Evolutionary conservation across 257 asterid genomes (phyloP).

Genomic region (Salvia splendens): DNA sequence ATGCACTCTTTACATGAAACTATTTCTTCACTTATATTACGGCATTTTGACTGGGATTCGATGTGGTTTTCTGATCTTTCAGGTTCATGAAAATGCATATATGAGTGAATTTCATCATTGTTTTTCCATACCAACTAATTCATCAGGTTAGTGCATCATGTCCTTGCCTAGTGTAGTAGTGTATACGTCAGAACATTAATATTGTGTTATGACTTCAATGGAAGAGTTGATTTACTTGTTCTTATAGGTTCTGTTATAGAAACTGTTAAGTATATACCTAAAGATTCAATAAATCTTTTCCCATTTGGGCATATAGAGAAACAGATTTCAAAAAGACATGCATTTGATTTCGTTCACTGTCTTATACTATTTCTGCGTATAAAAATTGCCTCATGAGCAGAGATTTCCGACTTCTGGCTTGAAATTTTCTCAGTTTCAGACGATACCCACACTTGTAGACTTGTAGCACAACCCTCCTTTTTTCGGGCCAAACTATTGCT

Average conservation of each 20-base stretch:
- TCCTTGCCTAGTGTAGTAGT: conserved; percentile 23
- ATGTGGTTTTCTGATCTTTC: conserved; percentile 33
- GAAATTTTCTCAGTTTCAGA: background rate
- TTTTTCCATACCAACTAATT: conserved; percentile 68
- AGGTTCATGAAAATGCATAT: conserved; percentile 96
- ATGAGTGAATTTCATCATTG: conserved; percentile 90
- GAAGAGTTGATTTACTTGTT: background rate
- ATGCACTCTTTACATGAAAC: conserved; percentile 31
- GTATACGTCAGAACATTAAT: background rate
- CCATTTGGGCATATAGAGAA: too few species aligned
- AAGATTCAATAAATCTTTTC: too few species aligned
- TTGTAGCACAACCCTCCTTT: too few species aligned
- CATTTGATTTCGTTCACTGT: background rate
- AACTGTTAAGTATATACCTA: too few species aligned
- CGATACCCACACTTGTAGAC: background rate
- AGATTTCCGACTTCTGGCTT: conserved; percentile 4
- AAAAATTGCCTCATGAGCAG: background rate
- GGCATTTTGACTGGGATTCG: conserved; percentile 21
- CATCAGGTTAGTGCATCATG: conserved; percentile 61
- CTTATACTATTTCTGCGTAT: background rate
- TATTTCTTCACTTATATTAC: conserved; percentile 9
- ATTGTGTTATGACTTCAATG: background rate
- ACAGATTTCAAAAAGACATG: background rate
- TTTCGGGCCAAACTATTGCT: too few species aligned
- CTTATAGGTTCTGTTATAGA: background rate